These are phyloP conservation scores for Lagenaria siceraria DNA, from an alignment of 306 rosid species.

Conservation along the genomic window DNA sequence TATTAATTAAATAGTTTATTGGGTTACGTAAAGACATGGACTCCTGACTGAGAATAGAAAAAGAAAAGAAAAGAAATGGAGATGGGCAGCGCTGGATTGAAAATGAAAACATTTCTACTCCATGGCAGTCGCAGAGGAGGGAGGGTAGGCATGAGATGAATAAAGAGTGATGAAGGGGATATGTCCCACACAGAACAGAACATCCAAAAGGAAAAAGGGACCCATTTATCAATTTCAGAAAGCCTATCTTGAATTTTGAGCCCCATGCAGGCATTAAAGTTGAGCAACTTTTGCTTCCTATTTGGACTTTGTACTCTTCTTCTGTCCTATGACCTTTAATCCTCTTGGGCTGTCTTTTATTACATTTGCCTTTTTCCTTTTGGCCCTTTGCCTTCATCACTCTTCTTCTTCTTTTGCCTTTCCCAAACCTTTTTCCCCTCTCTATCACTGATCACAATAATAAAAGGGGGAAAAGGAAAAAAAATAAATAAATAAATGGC, in stretches of 20 bases:
- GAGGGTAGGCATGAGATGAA: not conserved
- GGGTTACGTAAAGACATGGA: not conserved
- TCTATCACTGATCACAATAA: not conserved
- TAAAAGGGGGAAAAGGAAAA: not conserved
- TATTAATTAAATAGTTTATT: not conserved
- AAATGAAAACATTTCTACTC: not conserved
- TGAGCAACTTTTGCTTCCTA: constrained; percentile 8
- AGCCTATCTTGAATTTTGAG: constrained; percentile 13
- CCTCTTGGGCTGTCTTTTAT: not conserved
- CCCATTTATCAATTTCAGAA: constrained; percentile 28
- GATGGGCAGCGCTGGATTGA: not conserved
- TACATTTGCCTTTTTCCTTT: constrained; percentile 14
- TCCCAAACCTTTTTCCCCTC: not conserved
- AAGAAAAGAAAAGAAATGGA: not conserved
- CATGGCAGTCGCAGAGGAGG: constrained; percentile 1
- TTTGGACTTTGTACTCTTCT: constrained; percentile 14
- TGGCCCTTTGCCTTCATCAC: not conserved
- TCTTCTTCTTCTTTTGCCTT: not conserved
- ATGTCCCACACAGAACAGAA: not conserved
- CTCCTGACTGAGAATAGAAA: not conserved
- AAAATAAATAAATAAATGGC: too few relatives aligned
- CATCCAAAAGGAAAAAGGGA: constrained; percentile 11
- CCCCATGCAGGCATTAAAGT: constrained; percentile 15
- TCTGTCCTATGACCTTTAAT: constrained; percentile 2
- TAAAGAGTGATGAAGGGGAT: not conserved